Percentiles rank a stretch among this genome's conserved stretches.
phyloP scores from a whole-genome alignment of 306 rosid genomes.

The Dicorynia guianensis region DNA sequence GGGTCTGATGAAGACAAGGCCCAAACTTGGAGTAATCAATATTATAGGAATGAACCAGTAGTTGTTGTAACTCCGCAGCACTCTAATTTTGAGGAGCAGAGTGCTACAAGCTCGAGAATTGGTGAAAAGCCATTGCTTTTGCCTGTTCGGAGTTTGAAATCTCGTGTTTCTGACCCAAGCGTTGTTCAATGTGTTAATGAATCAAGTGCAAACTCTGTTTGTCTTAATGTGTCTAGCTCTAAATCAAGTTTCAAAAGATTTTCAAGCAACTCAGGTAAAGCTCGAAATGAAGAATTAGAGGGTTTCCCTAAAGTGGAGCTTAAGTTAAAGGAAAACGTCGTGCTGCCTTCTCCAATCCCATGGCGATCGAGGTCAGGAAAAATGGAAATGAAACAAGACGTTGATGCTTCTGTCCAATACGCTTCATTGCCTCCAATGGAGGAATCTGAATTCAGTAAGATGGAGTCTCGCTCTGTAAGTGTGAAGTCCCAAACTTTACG shows the following conservation, averaged over 20 bases:
- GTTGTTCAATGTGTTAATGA: constrained; percentile 36
- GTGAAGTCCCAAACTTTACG: constrained; percentile 48
- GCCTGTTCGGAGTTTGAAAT: constrained; percentile 88
- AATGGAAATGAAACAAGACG: constrained; percentile 61
- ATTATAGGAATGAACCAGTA: constrained; percentile 62
- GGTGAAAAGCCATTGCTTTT: constrained; percentile 74
- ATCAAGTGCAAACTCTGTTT: constrained; percentile 32
- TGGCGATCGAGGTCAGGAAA: constrained; percentile 89
- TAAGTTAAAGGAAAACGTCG: constrained; percentile 54
- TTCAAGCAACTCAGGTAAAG: constrained; percentile 47
- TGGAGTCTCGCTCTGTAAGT: constrained; percentile 36
- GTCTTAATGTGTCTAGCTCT: constrained; percentile 40
- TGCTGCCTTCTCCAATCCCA: constrained; percentile 88
- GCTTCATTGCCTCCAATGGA: constrained; percentile 46
- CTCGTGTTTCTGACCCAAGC: constrained; percentile 53
- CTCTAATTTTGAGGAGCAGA: constrained; percentile 46
- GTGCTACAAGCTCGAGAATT: constrained; percentile 22
- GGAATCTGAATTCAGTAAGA: constrained; percentile 54
- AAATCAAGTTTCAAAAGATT: constrained; percentile 54
- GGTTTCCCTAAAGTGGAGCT: constrained; percentile 40
- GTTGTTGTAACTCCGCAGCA: constrained; percentile 66
- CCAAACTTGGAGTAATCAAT: constrained; percentile 80
- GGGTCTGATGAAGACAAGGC: constrained; percentile 59
- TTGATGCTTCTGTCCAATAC: constrained; percentile 22
- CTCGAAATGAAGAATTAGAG: constrained; percentile 46